Evolutionary conservation across 805 yeast species (phyloP).

Genomic region (Candida verbasci): DNA sequence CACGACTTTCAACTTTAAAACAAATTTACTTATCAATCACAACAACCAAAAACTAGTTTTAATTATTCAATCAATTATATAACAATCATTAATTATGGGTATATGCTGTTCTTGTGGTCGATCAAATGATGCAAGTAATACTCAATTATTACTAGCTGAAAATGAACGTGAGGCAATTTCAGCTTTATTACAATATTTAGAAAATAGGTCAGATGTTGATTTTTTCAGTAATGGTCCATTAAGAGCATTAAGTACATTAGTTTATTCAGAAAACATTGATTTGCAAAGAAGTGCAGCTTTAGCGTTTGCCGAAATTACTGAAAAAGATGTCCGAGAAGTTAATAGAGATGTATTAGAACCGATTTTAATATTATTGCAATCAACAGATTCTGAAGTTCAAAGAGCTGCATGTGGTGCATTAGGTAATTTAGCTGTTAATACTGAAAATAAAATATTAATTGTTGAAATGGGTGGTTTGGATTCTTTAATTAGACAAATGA

Average conservation of each 20-base stretch:
- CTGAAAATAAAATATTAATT: conserved; percentile 85
- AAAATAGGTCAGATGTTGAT: conserved; percentile 82
- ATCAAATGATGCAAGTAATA: conserved; percentile 57
- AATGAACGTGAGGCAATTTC: conserved; percentile 96
- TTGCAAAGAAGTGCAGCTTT: conserved; percentile 95
- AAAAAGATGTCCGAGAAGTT: conserved; percentile 89
- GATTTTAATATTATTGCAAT: conserved; percentile 78
- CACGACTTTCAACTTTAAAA: neutral
- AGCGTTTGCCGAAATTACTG: conserved; percentile 98
- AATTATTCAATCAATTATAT: neutral
- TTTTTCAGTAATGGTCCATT: conserved; percentile 84
- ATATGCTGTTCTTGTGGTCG: conserved; percentile 41
- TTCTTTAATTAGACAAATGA: conserved; percentile 95
- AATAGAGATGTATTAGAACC: conserved; percentile 92
- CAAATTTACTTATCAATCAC: neutral
- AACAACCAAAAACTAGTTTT: neutral
- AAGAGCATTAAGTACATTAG: conserved; percentile 85
- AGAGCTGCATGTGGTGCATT: conserved; percentile 98
- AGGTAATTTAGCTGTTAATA: conserved; percentile 97
- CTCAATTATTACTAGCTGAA: conserved; percentile 79
- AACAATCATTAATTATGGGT: conserved; percentile 25
- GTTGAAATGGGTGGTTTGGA: conserved; percentile 98
- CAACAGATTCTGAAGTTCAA: conserved; percentile 90
- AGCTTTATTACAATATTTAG: conserved; percentile 80
- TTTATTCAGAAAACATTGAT: conserved; percentile 91